Evolutionary conservation across 805 yeast species (phyloP).

Genomic region (Maudiozyma turicensis): DNA sequence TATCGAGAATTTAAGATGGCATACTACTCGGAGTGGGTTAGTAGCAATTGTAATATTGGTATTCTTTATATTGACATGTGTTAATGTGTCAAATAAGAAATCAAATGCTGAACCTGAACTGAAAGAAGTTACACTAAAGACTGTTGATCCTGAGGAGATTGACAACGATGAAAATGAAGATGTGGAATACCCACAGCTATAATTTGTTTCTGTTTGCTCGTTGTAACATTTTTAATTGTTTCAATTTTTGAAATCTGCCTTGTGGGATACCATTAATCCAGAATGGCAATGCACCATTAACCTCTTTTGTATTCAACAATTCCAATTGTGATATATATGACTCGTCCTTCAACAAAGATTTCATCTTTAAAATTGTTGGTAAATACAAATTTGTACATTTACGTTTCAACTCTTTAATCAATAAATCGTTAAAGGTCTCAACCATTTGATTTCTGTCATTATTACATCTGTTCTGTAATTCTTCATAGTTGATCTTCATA

Average conservation of each 20-base stretch:
- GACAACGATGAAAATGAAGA: not conserved
- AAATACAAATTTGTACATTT: constrained; percentile 31
- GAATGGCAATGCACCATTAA: constrained; percentile 53
- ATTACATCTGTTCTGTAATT: constrained; percentile 34
- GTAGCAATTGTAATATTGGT: constrained; percentile 63
- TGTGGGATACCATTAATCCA: constrained; percentile 75
- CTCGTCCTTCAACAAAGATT: constrained; percentile 30
- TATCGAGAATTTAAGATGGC: constrained; percentile 87
- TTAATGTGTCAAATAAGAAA: constrained; percentile 30
- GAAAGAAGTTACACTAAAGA: not conserved
- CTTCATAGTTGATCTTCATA: not conserved
- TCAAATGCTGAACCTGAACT: not conserved
- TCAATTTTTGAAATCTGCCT: constrained; percentile 45
- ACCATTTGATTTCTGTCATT: constrained; percentile 24
- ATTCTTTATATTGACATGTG: constrained; percentile 49
- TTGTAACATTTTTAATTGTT: constrained; percentile 39
- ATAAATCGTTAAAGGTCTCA: constrained; percentile 39
- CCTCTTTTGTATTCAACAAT: constrained; percentile 54
- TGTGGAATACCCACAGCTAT: not conserved
- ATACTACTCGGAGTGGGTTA: constrained; percentile 80
- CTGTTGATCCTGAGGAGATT: not conserved
- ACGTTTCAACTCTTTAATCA: constrained; percentile 32
- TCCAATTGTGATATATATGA: constrained; percentile 27
- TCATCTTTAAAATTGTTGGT: constrained; percentile 37
- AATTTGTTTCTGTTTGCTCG: not conserved